Evolutionary conservation across 192 early-diverging fungal genomes (phyloP).

Genomic region (Gigaspora rosea): DNA sequence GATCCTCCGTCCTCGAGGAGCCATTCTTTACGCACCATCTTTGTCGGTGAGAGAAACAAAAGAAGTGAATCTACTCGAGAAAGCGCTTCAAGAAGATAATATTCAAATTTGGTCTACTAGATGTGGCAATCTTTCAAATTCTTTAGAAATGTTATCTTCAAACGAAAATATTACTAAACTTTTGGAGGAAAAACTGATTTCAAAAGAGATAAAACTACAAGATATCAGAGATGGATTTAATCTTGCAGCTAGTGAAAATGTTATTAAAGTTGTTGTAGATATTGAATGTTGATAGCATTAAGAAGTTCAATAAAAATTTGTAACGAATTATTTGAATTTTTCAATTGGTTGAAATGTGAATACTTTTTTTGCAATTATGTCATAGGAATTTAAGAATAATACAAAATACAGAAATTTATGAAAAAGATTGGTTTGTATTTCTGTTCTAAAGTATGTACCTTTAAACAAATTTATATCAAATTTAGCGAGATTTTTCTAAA

Average conservation of each 20-base stretch:
- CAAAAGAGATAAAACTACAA: neutral
- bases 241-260: neutral
- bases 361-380: no score
- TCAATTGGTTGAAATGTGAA: no score
- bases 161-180: neutral
- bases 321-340: no score
- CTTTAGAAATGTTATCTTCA: neutral
- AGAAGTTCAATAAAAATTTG: no score
- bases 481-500: no score
- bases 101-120: constrained; percentile 14
- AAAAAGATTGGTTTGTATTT: no score
- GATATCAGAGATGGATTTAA: neutral
- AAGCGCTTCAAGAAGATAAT: neutral
- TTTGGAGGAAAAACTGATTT: constrained; percentile 1
- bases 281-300: neutral
- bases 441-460: no score
- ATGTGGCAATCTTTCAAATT: neutral
- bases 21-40: neutral
- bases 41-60: neutral
- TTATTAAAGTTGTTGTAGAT: neutral
- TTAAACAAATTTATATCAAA: no score
- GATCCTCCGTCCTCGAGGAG: no score
- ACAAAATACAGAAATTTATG: no score
- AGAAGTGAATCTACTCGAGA: neutral
- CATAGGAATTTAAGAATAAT: no score